Percentiles rank a stretch among this genome's conserved stretches.
Conservation (phyloP, 768 basidiomycete species). For the Leccinum disarticulatum region DNA sequence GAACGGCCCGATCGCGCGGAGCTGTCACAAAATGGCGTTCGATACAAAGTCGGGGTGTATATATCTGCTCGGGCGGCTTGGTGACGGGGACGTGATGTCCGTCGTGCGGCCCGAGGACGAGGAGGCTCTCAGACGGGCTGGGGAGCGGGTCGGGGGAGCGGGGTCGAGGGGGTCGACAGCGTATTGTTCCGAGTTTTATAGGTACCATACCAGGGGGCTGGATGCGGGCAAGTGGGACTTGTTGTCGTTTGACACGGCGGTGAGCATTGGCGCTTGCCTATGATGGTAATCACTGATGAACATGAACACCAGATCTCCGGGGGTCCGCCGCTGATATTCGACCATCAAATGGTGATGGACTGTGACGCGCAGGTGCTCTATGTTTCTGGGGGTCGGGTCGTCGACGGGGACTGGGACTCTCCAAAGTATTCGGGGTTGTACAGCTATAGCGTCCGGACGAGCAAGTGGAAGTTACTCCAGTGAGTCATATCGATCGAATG, state of each 20-base stretch:
- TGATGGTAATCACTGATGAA: neutral
- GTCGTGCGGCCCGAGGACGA: constrained; percentile 22
- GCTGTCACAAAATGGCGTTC: constrained; percentile 83
- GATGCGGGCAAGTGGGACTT: constrained; percentile 72
- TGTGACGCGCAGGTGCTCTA: constrained; percentile 69
- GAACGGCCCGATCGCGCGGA: constrained; percentile 68
- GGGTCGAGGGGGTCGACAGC: constrained; percentile 21
- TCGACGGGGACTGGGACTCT: constrained; percentile 61
- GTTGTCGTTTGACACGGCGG: constrained; percentile 64
- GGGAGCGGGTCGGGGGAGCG: constrained; percentile 16
- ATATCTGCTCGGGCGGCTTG: constrained; percentile 70
- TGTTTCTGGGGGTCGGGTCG: constrained; percentile 72
- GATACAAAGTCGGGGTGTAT: constrained; percentile 68
- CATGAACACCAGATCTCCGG: constrained; percentile 46
- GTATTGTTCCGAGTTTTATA: constrained; percentile 70
- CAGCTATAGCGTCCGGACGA: constrained; percentile 63
- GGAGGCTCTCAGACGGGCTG: constrained; percentile 20
- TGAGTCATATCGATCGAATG: constrained; percentile 35
- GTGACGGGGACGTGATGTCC: constrained; percentile 48
- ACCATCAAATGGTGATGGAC: constrained; percentile 83
- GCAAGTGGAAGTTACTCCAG: constrained; percentile 70
- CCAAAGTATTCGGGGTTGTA: constrained; percentile 71
- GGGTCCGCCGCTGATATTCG: constrained; percentile 73
- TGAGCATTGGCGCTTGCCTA: constrained; percentile 32
- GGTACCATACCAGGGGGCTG: constrained; percentile 45